Percentiles rank a stretch among this genome's conserved stretches.
These are phyloP conservation scores for Ajuga chamaepitys DNA, from an alignment of 257 asterid species.

Conservation along the genomic window DNA sequence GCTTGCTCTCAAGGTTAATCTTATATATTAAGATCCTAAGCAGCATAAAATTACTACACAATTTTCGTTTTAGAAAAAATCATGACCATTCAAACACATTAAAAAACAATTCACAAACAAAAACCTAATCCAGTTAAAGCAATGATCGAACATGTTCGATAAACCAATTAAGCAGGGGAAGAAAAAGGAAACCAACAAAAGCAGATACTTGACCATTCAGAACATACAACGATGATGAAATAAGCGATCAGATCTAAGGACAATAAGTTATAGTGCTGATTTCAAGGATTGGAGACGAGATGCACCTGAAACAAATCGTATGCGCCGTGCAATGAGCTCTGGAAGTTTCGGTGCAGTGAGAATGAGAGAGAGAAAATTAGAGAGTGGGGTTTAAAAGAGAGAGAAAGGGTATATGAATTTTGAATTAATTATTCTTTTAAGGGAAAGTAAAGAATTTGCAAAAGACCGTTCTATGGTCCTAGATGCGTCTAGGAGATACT, in stretches of 20 bases:
- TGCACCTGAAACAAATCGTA: conserved; percentile 28
- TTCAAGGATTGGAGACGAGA: not conserved
- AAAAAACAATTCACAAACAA: not conserved
- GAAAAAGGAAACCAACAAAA: not conserved
- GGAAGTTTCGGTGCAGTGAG: conserved; percentile 3
- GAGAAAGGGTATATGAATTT: not conserved
- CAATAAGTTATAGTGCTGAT: not conserved
- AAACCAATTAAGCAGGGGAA: not conserved
- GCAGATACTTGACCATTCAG: not conserved
- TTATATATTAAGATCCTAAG: too few relatives aligned
- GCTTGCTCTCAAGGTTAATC: too few relatives aligned
- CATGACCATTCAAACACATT: not conserved
- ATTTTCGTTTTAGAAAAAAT: too few relatives aligned
- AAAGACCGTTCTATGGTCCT: conserved; percentile 16
- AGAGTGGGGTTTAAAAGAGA: conserved; percentile 13
- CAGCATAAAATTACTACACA: too few relatives aligned
- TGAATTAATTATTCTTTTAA: not conserved
- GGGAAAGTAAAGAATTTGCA: not conserved
- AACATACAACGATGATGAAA: not conserved
- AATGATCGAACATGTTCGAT: not conserved
- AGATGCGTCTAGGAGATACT: conserved; percentile 20
- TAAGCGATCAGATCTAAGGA: conserved; percentile 25
- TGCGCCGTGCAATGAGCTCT: conserved; percentile 2
- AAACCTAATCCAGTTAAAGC: not conserved
- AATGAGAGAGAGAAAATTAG: not conserved